phyloP scores from a whole-genome alignment of 192 early-diverging fungal genomes.

The Coemansia sp. region DNA sequence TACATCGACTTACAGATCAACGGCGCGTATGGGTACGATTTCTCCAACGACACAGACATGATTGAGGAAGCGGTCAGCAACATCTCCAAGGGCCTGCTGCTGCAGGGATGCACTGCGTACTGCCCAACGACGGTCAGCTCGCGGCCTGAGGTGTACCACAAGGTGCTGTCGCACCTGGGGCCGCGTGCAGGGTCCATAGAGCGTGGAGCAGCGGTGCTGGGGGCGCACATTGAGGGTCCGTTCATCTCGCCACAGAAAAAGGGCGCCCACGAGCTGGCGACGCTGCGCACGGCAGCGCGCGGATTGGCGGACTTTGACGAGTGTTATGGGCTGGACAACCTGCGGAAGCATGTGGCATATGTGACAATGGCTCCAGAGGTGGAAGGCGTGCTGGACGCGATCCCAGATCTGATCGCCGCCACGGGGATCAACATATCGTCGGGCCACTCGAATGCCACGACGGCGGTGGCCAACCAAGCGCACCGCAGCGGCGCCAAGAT shows the following conservation, averaged over 20 bases:
- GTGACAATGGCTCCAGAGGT: constrained; percentile 81
- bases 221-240: constrained; percentile 69
- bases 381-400: constrained; percentile 65
- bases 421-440: constrained; percentile 66
- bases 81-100: constrained; percentile 71
- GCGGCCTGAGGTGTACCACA: constrained; percentile 66
- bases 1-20: constrained; percentile 83
- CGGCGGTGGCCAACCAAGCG: constrained; percentile 63
- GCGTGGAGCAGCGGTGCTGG: constrained; percentile 69
- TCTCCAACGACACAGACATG: constrained; percentile 63
- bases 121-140: constrained; percentile 82
- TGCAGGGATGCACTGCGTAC: constrained; percentile 78
- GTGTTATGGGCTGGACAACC: constrained; percentile 69
- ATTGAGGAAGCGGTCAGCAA: constrained; percentile 64
- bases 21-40: constrained; percentile 80
- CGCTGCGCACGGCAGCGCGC: constrained; percentile 60
- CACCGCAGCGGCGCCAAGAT: constrained; percentile 64
- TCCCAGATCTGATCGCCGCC: constrained; percentile 63
- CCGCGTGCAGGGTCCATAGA: constrained; percentile 62
- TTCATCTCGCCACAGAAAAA: constrained; percentile 72
- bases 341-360: constrained; percentile 60
- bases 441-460: constrained; percentile 69
- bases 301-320: constrained; percentile 67
- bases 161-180: constrained; percentile 60
- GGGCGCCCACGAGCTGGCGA: constrained; percentile 71